Base-by-base conservation (phyloP, 2,329 filamentous ascomycete species). In the Pestalotiopsis sp. region DNA sequence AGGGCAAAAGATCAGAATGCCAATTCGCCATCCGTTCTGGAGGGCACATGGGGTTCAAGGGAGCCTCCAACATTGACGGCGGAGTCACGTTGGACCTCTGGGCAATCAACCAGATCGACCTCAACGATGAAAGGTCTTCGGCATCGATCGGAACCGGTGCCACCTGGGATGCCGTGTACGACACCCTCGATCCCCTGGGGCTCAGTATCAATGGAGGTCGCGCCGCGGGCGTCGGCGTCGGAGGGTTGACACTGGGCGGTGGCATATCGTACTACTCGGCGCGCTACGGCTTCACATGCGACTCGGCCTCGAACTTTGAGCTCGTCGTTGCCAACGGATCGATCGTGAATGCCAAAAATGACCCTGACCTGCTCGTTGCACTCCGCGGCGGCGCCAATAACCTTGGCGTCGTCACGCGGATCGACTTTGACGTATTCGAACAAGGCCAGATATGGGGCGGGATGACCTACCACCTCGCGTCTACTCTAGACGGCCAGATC, bases 21-120 rank as follows among this genome's bases (percentile, higher is more conserved):
- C 73, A 71, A 0, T 89, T 89, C 75, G 82, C 86, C 2, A 80
- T 86, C 69, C 84, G 84, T 49, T 79, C 81, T 59, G 86, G 86
- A n/a, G 86, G 87, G 0, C 86, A 88, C 75, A 82, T 81, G 2
- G 78, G 82, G 2, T 85, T 84, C 69, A 75, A 80, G 0, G 81
- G 80, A 3, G 79, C 80, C 1, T 82, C 83, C 6, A 88, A 80
- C 72, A 80, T 80, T 68, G 72, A 76, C 4, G 72, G 72, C 14
- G 80, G 83, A 14, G 75, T 85, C 4, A 80, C 81, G 3, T 76
- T 88, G 65, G 82, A 84, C 68, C 73, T 87, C n/a, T 75, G 76
- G 9, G 72, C 73, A 3, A 76, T 88, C 11, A 80, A 82, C 66
- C 58, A 73, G 9, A 73, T 85, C 36, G 70, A 68, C 0, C 71